Base-by-base conservation (phyloP, 352 stramenopile species). In the Pythium coloratum region DNA sequence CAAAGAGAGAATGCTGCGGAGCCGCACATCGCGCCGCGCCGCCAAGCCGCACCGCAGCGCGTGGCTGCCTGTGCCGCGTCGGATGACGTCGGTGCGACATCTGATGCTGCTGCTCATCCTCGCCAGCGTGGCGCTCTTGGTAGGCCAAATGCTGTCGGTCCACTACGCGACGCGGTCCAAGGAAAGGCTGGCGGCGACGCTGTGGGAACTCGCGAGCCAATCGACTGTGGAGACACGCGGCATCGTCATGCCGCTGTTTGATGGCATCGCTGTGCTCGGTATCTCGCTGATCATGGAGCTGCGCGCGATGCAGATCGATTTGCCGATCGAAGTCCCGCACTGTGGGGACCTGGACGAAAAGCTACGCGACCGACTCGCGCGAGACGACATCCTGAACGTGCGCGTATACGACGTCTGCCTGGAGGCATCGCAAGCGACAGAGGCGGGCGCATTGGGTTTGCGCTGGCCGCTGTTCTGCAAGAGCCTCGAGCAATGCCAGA, bases 301-400 rank as follows among this genome's bases (percentile, higher is more conserved):
- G 12, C 80, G 82, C n/a, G 73, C 55, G 16, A 68, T 90, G 42
- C 67, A 76, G 2, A 69, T 91, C 20, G 66, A 86, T 30, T 16
- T 92, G 32, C 82, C 84, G 14, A 86, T 89, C 59, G 82, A 91
- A 54, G 72, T 91, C 14, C 82, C 82, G 14, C 82, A 91, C 55
- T 92, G 84, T 44, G 81, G 82, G 8, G 82, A 91, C 66, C 83
- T 92, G 18, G 70, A 72, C 51, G 58, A 72, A 32, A 59, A 67
- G 16, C 76, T 87, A 40, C 69, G 75, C 32, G 67, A 76, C 40
- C 60, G 55, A 14, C 66, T 86, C 59, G 66, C 61, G 55, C 56
- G 76, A 16, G 62, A 78, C 42, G 73, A 82, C 38, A 67, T 34
- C 16, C 68, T 74, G n/a, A 77, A 81, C 58, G 76, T 91, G 40